These are phyloP conservation scores for Cyclanthera cordifolia DNA, from an alignment of 306 rosid species.

Conservation along the genomic window DNA sequence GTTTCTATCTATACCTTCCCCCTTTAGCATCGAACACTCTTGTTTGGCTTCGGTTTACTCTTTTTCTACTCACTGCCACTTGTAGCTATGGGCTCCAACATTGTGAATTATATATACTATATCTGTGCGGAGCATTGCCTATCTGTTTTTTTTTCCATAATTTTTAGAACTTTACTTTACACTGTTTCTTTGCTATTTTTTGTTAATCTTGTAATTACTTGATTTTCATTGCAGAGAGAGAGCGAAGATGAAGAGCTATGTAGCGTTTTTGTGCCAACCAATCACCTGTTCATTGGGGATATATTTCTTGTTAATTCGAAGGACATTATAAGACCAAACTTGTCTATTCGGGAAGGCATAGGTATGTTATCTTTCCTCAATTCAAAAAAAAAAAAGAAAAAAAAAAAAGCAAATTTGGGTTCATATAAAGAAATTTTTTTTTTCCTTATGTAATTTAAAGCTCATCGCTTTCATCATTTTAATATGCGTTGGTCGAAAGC, in stretches of 20 bases:
- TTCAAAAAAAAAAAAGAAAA: no score
- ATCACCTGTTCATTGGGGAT: slow-evolving; percentile 83
- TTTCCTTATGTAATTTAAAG: neutral
- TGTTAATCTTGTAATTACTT: neutral
- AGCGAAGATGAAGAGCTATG: slow-evolving; percentile 81
- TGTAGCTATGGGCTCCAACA: neutral
- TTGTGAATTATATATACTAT: neutral
- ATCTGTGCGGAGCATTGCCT: neutral
- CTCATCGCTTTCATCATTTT: neutral
- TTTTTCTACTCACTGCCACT: neutral
- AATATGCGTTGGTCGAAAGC: no score
- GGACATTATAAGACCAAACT: slow-evolving; percentile 76
- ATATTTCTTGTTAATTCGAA: slow-evolving; percentile 57
- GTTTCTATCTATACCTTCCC: no score
- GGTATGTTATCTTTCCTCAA: slow-evolving; percentile 28
- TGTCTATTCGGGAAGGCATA: slow-evolving; percentile 86
- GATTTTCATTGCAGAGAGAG: slow-evolving; percentile 38
- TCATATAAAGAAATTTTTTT: no score
- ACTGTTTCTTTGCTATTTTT: neutral
- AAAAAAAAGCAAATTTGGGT: no score
- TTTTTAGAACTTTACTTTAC: neutral
- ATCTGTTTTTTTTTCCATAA: neutral
- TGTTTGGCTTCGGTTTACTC: neutral
- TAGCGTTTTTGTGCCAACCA: slow-evolving; percentile 84
- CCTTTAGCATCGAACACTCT: neutral